Evolutionary conservation across 1,284 basidiomycete species (phyloP).

Genomic region (Heterobasidion parviporum): DNA sequence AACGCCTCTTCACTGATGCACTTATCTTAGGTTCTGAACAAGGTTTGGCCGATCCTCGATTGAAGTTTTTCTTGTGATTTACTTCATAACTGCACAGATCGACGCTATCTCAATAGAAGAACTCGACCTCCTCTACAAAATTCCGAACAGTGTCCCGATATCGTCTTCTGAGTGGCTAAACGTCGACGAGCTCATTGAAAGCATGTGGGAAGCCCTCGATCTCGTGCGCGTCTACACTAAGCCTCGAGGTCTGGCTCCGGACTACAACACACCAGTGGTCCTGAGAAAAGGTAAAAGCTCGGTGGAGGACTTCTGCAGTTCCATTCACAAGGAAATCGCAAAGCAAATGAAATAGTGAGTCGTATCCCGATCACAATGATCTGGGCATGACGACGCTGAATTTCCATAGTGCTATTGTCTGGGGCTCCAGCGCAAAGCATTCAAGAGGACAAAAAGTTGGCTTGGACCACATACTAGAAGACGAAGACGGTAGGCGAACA

Average conservation of each 20-base stretch:
- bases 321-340: constrained; percentile 87
- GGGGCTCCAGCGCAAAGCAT: constrained; percentile 95
- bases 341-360: constrained; percentile 89
- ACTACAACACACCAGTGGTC: constrained; percentile 79
- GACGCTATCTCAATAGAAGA: constrained; percentile 99
- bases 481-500: constrained; percentile 70
- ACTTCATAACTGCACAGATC: constrained; percentile 51
- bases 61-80: background rate
- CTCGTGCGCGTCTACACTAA: constrained; percentile 94
- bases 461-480: constrained; percentile 80
- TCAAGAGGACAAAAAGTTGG: constrained; percentile 95
- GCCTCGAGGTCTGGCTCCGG: constrained; percentile 85
- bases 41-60: constrained; percentile 31
- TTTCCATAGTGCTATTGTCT: constrained; percentile 74
- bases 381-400: constrained; percentile 7
- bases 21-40: constrained; percentile 58
- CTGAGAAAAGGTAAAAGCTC: constrained; percentile 68
- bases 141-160: constrained; percentile 93
- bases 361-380: background rate
- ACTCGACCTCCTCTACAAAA: constrained; percentile 91
- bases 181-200: constrained; percentile 88
- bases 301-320: constrained; percentile 88
- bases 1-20: background rate
- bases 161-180: constrained; percentile 94
- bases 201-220: constrained; percentile 87